Percentiles rank a stretch among this genome's conserved stretches.
Evolutionary conservation across 169 alveolate genomes (phyloP).

Genomic region (Amoebophrya sp.): DNA sequence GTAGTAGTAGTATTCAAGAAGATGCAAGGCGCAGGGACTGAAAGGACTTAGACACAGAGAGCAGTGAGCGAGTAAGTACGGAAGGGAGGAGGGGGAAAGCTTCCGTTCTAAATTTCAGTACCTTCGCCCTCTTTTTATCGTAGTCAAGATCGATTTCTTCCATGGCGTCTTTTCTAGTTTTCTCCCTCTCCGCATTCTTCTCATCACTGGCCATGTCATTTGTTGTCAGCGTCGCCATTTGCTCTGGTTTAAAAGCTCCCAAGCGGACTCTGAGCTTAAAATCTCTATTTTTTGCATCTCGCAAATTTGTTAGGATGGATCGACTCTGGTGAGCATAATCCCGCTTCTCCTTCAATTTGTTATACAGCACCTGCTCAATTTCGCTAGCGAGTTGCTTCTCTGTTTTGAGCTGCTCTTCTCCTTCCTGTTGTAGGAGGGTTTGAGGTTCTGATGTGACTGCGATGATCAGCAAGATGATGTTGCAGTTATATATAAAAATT

Average conservation of each 20-base stretch:
- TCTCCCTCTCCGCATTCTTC: conserved; percentile 67
- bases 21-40: no score
- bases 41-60: no score
- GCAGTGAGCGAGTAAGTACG: no score
- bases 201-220: conserved; percentile 82
- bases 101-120: background rate
- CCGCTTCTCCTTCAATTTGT: background rate
- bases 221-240: conserved; percentile 71
- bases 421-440: no score
- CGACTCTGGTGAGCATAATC: background rate
- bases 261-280: conserved; percentile 65
- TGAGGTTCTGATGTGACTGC: no score
- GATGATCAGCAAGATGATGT: no score
- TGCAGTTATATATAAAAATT: background rate
- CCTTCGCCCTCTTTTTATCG: conserved; percentile 69
- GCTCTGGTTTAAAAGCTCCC: conserved; percentile 63
- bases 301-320: conserved; percentile 53
- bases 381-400: background rate
- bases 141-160: conserved; percentile 84
- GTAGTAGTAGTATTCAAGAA: no score
- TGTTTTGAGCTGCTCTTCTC: background rate
- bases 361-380: background rate
- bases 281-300: conserved; percentile 70
- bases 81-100: no score
- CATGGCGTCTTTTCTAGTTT: conserved; percentile 53